phyloP scores from a whole-genome alignment of 257 asterid genomes.

The Handroanthus guayacan region DNA sequence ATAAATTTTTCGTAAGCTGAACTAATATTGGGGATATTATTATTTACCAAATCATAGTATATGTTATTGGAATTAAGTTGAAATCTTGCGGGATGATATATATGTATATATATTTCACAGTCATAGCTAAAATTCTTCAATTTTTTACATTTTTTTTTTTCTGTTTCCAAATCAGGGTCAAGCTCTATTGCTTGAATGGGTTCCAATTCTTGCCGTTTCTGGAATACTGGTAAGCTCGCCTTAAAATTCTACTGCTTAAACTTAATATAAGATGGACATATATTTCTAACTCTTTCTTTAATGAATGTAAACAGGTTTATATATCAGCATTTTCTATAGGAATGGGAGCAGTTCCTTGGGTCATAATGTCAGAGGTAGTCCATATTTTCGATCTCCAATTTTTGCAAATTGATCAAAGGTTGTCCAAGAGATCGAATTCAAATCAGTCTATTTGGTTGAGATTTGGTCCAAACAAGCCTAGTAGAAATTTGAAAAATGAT shows the following conservation, averaged over 20 bases:
- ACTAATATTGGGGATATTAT: no score
- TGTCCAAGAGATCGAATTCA: not conserved
- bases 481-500: no score
- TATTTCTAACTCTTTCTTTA: not conserved
- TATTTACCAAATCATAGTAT: not conserved
- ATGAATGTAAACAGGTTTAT: constrained; percentile 58
- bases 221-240: constrained; percentile 72
- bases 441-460: no score
- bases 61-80: no score
- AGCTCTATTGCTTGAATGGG: constrained; percentile 48
- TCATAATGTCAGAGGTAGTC: constrained; percentile 88
- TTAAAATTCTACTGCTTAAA: not conserved
- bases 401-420: not conserved
- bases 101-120: no score
- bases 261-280: not conserved
- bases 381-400: not conserved
- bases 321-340: constrained; percentile 78
- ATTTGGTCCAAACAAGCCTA: no score
- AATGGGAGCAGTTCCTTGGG: constrained; percentile 95
- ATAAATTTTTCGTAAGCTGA: no score
- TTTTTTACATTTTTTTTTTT: not conserved
- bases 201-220: constrained; percentile 66
- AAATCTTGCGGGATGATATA: no score
- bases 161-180: constrained; percentile 56
- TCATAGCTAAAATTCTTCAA: not conserved